Base-by-base conservation (phyloP, 1,284 basidiomycete genomes). In the Meripilus lineatus region DNA sequence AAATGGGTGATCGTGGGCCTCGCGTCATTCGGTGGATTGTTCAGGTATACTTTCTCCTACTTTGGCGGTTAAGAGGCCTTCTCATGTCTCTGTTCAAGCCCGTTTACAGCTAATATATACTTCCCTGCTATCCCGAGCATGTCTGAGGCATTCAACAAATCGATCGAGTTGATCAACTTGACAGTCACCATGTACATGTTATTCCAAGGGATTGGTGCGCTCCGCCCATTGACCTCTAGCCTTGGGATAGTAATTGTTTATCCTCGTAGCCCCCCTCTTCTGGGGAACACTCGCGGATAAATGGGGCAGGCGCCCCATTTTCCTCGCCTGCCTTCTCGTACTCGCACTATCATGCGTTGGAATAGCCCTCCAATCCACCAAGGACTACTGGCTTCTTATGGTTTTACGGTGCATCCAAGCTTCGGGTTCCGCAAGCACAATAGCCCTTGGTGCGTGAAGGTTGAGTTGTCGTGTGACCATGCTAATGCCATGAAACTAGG, bases 141-240 rank as follows among this genome's bases (percentile, higher is more conserved):
- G 20, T 70, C 81, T 0, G 48, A 52, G 4, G 82, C 69, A 2
- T 86, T 91, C 50, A 52, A 80, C 51, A 77, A 81, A 47, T 75
- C 79, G 0, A 70, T 72, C 3, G 83, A 88, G 51, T 63, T 80
- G 15, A 85, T 89, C 35, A 88, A 90, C 54, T 57, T 90, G 26
- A 86, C 85, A 1, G 82, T 90, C 22, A 89, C 86, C 0, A 74
- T 85, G 45, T 88, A 89, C 59, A 81, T 89, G 77, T 66, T 89
- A 24, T 66, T 89, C 21, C 88, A 92, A 64, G 87, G 81, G 17
- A 61, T 86, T 35, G 74, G 84, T 84, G 51, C 48, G 69, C 54
- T 23, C 21, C n/a, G 15, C 13, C 17, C 17, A 10, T 15, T 38
- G 5, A 37, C 23, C 13, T 15, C 15, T 5, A 32, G n/a, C 8